Evolutionary conservation across 2,329 filamentous ascomycete species (phyloP).

Genomic region (Monosporascus sp.): DNA sequence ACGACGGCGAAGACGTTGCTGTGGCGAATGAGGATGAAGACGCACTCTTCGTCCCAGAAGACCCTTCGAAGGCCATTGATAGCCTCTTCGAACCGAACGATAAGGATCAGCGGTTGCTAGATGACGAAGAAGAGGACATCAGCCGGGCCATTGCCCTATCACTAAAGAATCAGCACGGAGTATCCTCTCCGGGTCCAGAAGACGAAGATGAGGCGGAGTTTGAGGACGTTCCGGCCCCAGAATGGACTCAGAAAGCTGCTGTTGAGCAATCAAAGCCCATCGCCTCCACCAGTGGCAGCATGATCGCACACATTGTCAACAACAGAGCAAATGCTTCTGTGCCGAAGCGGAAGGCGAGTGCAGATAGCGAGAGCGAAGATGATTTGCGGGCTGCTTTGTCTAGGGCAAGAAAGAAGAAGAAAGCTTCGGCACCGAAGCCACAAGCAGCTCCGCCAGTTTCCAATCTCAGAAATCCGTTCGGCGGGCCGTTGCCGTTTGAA

Average conservation of each 20-base stretch:
- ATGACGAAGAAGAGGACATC: conserved; percentile 57
- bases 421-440: conserved; percentile 28
- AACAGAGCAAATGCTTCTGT: conserved; percentile 62
- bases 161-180: conserved; percentile 57
- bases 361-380: conserved; percentile 69
- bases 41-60: conserved; percentile 49
- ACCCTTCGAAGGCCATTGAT: conserved; percentile 13
- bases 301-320: conserved; percentile 71
- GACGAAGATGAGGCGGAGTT: conserved; percentile 38
- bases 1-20: conserved; percentile 5
- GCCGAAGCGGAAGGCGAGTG: conserved; percentile 40
- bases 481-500: conserved; percentile 85
- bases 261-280: conserved; percentile 48
- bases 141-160: conserved; percentile 81
- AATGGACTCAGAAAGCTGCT: conserved; percentile 53
- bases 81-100: conserved; percentile 15
- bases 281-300: conserved; percentile 45
- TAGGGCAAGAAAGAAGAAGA: conserved; percentile 60
- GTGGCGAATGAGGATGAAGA: conserved; percentile 41
- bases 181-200: conserved; percentile 25
- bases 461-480: conserved; percentile 59
- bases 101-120: conserved; percentile 29
- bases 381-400: conserved; percentile 73
- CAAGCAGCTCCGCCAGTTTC: conserved; percentile 31
- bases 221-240: conserved; percentile 46